Percentiles rank a stretch among this genome's conserved stretches.
These are phyloP conservation scores for Magnusiomyces clavatus DNA, from an alignment of 1,139 yeast species.

Conservation along the genomic window DNA sequence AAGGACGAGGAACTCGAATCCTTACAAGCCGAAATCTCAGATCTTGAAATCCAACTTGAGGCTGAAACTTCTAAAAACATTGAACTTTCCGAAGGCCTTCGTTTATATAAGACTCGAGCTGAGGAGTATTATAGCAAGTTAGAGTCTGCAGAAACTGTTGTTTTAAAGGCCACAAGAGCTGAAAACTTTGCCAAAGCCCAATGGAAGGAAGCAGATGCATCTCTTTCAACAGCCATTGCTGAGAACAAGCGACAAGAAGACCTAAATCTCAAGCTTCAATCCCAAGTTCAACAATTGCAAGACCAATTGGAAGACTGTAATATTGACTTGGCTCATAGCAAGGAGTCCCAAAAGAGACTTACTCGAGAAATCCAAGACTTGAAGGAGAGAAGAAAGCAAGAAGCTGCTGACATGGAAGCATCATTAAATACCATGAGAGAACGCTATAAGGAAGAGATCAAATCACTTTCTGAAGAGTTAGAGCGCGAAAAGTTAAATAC, in stretches of 20 bases:
- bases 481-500: slow-evolving; percentile 45
- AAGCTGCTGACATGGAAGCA: slow-evolving; percentile 21
- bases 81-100: slow-evolving; percentile 48
- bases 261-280: slow-evolving; percentile 48
- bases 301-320: slow-evolving; percentile 51
- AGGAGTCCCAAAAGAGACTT: slow-evolving; percentile 38
- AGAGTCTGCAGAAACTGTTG: slow-evolving; percentile 73
- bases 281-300: slow-evolving; percentile 48
- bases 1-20: slow-evolving; percentile 18
- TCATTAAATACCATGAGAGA: slow-evolving; percentile 30
- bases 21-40: slow-evolving; percentile 9
- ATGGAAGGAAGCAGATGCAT: slow-evolving; percentile 46
- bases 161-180: slow-evolving; percentile 52
- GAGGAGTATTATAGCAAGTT: slow-evolving; percentile 68
- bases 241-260: slow-evolving; percentile 56
- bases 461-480: slow-evolving; percentile 50
- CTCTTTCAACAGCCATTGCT: slow-evolving; percentile 46
- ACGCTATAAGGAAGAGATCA: slow-evolving; percentile 49
- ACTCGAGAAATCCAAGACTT: slow-evolving; percentile 42
- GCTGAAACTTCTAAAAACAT: slow-evolving; percentile 43
- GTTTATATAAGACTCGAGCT: slow-evolving; percentile 61
- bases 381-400: slow-evolving; percentile 24
- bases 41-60: slow-evolving; percentile 43
- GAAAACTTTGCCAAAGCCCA: slow-evolving; percentile 53
- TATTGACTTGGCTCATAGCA: slow-evolving; percentile 47